Base-by-base conservation (phyloP, 2,329 filamentous ascomycete species). In the Calonectria hawksworthii region DNA sequence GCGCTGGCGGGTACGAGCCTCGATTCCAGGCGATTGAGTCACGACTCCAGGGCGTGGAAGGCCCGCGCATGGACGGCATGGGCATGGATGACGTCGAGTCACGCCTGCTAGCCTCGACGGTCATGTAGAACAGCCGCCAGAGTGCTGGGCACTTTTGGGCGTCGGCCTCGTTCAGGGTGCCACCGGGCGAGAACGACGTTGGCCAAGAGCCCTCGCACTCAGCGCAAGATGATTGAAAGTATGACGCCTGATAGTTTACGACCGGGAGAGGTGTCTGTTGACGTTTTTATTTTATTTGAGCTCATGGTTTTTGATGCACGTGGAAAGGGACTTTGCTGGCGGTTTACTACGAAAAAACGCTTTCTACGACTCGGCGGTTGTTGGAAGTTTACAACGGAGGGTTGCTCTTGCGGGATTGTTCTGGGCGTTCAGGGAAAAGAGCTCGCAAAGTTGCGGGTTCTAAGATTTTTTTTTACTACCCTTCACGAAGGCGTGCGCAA, bases 1-100 rank as follows among this genome's bases (percentile, higher is more conserved):
- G 86, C 64, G 82, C 84, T n/a, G 83, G 82, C 54, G 80, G 80
- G 26, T 88, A 87, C 72, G 86, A 88, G 73, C 86, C 86, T 18
- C 85, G 86, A 50, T 88, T 88, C 80, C 86, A 88, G 76, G 82
- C 85, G 38, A 84, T 88, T 68, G 86, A 88, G 75, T 83, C 83
- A 52, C 82, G 86, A 32, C 80, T 88, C 32, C 86, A 87, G 75
- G 84, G 83, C 54, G 83, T 88, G 78, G 86, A 88, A 75, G 85
- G 83, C 3, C 83, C 86, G 44, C 84, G 85, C 28, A 86, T 87
- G 84, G 86, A 87, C 69, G 83, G 84, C 30, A 84, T 86, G 77
- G 85, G 83, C 21, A 88, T 88, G 84, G 86, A 88, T 73, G 86
- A 88, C 59, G 86, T 88, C 64, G 86, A 88, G 75, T 83, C 85